Conservation (phyloP, 305 asterid genomes). For the Lippia alba region DNA sequence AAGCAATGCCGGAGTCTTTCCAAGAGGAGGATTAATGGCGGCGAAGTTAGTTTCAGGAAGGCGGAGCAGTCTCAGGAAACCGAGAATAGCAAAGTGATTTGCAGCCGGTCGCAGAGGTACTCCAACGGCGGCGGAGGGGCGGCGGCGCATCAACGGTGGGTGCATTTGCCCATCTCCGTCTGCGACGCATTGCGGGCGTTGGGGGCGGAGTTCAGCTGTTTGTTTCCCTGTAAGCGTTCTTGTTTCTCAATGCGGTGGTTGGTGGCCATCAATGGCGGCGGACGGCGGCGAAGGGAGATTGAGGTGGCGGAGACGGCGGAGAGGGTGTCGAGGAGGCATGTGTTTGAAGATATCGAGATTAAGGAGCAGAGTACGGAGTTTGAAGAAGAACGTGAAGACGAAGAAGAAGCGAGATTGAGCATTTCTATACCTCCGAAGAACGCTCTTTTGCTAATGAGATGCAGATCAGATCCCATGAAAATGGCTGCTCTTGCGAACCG, state of each 20-base stretch:
- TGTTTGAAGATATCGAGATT: constrained; percentile 58
- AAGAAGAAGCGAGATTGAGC: constrained; percentile 42
- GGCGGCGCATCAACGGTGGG: constrained; percentile 69
- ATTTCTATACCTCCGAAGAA: constrained; percentile 57
- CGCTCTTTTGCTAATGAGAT: constrained; percentile 63
- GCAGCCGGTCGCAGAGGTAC: constrained; percentile 34
- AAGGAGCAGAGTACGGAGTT: constrained; percentile 32
- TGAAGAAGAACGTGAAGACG: constrained; percentile 26
- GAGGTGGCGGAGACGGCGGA: constrained; percentile 71
- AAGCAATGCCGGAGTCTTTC: constrained; percentile 64
- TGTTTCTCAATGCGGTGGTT: constrained; percentile 70
- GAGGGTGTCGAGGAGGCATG: constrained; percentile 65
- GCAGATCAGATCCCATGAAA: constrained; percentile 66
- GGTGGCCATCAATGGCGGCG: constrained; percentile 69
- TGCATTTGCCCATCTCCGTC: constrained; percentile 75
- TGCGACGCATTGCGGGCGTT: constrained; percentile 72
- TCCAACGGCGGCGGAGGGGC: constrained; percentile 8
- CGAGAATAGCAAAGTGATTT: constrained; percentile 34
- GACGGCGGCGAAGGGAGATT: constrained; percentile 63
- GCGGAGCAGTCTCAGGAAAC: constrained; percentile 37
- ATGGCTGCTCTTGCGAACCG: constrained; percentile 48
- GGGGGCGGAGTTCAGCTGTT: constrained; percentile 75
- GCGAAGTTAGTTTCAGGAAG: constrained; percentile 66
- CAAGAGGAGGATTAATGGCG: constrained; percentile 50
- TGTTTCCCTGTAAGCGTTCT: constrained; percentile 63